Conservation (phyloP, 2,329 filamentous ascomycete genomes). For the Colletotrichum falcatum region DNA sequence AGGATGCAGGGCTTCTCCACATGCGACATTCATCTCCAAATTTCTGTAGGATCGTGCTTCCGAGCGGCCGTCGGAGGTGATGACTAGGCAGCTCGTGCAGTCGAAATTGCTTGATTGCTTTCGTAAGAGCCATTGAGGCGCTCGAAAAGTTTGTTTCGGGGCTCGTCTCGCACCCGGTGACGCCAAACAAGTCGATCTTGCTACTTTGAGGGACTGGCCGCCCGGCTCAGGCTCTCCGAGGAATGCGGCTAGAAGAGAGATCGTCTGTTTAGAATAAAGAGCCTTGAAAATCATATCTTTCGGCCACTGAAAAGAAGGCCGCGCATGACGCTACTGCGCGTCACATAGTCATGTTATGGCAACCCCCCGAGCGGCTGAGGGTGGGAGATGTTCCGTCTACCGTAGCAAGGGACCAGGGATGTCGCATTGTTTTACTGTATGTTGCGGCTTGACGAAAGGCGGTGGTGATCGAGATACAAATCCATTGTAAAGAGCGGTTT, state of each 20-base stretch:
- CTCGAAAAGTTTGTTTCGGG: background rate
- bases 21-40: conserved; percentile 20
- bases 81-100: conserved; percentile 11
- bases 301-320: background rate
- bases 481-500: background rate
- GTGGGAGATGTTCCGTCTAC: background rate
- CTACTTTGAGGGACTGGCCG: background rate
- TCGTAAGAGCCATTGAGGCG: background rate
- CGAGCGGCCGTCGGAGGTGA: conserved; percentile 17
- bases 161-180: conserved; percentile 10
- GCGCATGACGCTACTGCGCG: conserved; percentile 19
- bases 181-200: conserved; percentile 16
- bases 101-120: conserved; percentile 2
- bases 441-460: background rate
- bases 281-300: background rate
- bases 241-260: conserved; percentile 3
- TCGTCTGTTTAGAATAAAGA: conserved; percentile 18
- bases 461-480: background rate
- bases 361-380: background rate
- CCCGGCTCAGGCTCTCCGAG: conserved; percentile 19
- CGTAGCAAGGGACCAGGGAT: background rate
- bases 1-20: conserved; percentile 32
- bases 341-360: background rate
- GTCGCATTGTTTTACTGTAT: background rate
- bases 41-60: conserved; percentile 9